Conservation (phyloP, 106 monocot genomes). For the Vanilla planifolia region DNA sequence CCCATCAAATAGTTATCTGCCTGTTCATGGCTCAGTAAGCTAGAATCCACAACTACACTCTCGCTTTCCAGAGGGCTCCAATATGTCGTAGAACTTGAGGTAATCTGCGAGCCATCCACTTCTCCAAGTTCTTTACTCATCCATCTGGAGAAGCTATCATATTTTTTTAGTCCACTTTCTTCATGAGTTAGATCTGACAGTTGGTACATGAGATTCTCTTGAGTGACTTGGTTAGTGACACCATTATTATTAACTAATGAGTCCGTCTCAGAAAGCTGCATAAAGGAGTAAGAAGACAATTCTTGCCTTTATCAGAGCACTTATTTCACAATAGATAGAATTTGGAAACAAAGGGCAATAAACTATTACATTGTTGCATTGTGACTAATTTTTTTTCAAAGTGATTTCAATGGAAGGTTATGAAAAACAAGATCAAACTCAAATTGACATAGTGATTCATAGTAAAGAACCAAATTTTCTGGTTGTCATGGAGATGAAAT, state of each 20-base stretch:
- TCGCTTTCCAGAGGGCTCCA: slow-evolving; percentile 63
- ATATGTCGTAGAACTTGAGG: slow-evolving; percentile 40
- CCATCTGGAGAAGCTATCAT: slow-evolving; percentile 93
- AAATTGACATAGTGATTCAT: no score
- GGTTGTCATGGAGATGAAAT: no score
- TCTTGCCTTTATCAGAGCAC: neutral
- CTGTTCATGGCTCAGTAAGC: slow-evolving; percentile 36
- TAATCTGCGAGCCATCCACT: slow-evolving; percentile 53
- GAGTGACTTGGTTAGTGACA: neutral
- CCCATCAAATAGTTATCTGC: slow-evolving; percentile 45
- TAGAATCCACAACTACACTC: slow-evolving; percentile 49
- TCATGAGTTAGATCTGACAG: slow-evolving; percentile 28
- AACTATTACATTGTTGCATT: no score
- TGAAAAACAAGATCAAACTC: no score
- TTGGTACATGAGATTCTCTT: neutral
- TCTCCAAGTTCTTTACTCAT: slow-evolving; percentile 91
- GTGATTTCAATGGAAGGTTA: no score
- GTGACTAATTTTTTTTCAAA: no score
- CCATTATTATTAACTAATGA: neutral
- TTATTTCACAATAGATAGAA: neutral
- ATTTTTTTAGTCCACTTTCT: slow-evolving; percentile 70
- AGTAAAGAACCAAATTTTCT: no score
- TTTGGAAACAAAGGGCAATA: neutral
- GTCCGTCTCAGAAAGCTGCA: neutral
- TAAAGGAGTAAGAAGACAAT: neutral